Base-by-base conservation (phyloP, 2,329 filamentous ascomycete genomes). In the Cladosporium sp. region DNA sequence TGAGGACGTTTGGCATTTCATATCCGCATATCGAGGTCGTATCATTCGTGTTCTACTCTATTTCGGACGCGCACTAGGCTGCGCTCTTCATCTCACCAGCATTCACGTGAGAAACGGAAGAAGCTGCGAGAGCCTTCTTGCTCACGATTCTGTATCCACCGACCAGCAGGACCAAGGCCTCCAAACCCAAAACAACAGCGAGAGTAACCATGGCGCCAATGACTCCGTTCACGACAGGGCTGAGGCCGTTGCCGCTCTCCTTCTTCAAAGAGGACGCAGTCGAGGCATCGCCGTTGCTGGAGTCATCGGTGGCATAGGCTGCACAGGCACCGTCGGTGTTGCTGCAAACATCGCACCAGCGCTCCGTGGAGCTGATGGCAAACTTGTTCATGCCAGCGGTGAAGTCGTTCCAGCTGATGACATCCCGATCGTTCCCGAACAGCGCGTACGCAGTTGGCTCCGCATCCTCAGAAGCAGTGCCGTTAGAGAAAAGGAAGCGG, bases 301-400 rank as follows among this genome's bases (percentile, higher is more conserved):
- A 68, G 1, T 77, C 65, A 21, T 56, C 62, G 12, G 76, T 69
- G 11, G 76, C 75, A 62, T 78, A 81, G 21, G 78, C 77, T 7
- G 87, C 87, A 74, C 92, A 95, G 28, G 82, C 79, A 2, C 88
- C 89, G 0, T 87, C 89, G 0, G 83, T 85, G 79, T 91, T 92
- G 5, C 91, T 91, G 76, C 93, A 97, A 65, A 85, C 83, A 1
- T 76, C 75, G 80, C 92, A 97, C 92, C 92, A 96, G 64, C 86
- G 78, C 65, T 82, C 74, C 8, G 87, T 88, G 60, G 84, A 82
- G n/a, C 81, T 80, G 66, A 96, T 82, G 55, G 90, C 85, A 69
- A 95, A 89, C 71, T 86, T 84, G 70, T 79, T 76, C 81, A 94
- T 89, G 69, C 83, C 81, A 0, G 72, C 69, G 26, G 84, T 82